These are phyloP conservation scores for Striga asiatica DNA, from an alignment of 257 asterid genomes.

Conservation along the genomic window DNA sequence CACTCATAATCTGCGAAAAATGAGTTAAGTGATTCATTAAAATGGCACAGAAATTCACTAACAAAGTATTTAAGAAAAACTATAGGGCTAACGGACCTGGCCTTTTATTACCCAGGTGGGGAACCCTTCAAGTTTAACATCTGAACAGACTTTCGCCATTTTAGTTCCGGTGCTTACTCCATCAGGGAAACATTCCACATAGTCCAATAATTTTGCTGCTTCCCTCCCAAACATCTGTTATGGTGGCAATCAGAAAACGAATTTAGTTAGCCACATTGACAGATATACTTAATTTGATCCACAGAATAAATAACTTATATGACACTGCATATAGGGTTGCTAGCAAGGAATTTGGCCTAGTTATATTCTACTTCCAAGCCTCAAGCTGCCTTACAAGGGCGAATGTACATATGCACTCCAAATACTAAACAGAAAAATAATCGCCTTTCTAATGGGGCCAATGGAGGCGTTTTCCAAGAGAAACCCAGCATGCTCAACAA, in stretches of 20 bases:
- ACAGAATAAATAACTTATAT: background rate
- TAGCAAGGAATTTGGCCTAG: too few species aligned
- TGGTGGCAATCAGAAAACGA: slow-evolving; percentile 7
- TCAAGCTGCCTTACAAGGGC: too few species aligned
- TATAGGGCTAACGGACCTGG: slow-evolving; percentile 33
- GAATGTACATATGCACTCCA: background rate
- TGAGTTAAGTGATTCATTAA: background rate
- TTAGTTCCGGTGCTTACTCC: slow-evolving; percentile 63
- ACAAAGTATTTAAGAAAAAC: too few species aligned
- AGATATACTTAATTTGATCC: background rate
- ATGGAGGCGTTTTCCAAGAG: too few species aligned
- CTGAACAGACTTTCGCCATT: slow-evolving; percentile 66
- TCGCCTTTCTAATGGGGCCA: too few species aligned
- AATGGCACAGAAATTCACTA: too few species aligned
- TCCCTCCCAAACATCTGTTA: slow-evolving; percentile 80
- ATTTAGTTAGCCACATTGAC: background rate
- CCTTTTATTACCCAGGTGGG: slow-evolving; percentile 91
- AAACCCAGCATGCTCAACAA: background rate
- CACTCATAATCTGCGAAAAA: slow-evolving; percentile 55
- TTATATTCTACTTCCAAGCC: too few species aligned
- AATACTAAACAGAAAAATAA: background rate
- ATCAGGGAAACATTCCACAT: slow-evolving; percentile 89
- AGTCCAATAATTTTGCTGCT: slow-evolving; percentile 68
- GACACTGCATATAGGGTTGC: too few species aligned
- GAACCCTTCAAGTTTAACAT: slow-evolving; percentile 68